A percentile compares a stretch with the other conserved stretches of the same genome.
phyloP scores from a whole-genome alignment of 2,329 filamentous ascomycete genomes.

The Dryadomyces quercus-mongolicae region DNA sequence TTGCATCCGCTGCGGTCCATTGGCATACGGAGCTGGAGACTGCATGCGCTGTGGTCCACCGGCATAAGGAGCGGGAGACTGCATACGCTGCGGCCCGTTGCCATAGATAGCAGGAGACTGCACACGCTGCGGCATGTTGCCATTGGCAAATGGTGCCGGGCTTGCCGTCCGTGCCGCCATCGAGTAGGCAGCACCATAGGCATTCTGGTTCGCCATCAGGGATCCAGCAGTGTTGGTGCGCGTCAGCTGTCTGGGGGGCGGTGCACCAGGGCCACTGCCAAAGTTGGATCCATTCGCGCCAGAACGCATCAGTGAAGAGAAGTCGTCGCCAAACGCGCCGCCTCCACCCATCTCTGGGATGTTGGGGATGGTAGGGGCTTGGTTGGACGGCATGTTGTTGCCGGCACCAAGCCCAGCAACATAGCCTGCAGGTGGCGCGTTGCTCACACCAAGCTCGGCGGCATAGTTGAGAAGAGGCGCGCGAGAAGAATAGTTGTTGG shows the following conservation, averaged over 20 bases:
- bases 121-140: constrained; percentile 15
- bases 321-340: background rate
- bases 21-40: background rate
- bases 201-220: background rate
- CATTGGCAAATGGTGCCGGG: constrained; percentile 3
- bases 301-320: constrained; percentile 10
- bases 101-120: background rate
- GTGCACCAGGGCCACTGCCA: constrained; percentile 8
- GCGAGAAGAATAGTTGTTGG: constrained; percentile 16
- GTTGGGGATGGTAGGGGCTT: constrained; percentile 13
- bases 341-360: constrained; percentile 2
- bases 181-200: constrained; percentile 2
- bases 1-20: background rate
- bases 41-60: background rate
- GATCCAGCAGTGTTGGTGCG: constrained; percentile 16
- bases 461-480: constrained; percentile 19
- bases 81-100: background rate
- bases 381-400: background rate
- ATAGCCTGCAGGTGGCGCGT: background rate
- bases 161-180: background rate
- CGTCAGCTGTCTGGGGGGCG: constrained; percentile 5
- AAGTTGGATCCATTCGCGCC: constrained; percentile 16
- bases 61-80: background rate
- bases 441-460: constrained; percentile 17
- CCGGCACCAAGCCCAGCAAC: no score